Evolutionary conservation across 768 basidiomycete species (phyloP).

Genomic region (Pholiota conissans): DNA sequence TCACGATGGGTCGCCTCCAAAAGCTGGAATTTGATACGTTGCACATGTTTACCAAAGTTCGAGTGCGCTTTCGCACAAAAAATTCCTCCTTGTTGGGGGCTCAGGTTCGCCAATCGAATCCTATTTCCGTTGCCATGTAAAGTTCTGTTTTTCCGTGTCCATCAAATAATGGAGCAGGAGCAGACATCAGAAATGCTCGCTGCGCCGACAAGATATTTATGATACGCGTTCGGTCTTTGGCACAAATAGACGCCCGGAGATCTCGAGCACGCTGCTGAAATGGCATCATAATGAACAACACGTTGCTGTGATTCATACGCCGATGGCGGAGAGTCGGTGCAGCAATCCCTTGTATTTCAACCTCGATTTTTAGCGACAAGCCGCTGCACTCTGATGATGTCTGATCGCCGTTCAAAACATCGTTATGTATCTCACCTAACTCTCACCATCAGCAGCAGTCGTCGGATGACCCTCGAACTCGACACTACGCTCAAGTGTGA

Average conservation of each 20-base stretch:
- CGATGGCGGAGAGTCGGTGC: no score
- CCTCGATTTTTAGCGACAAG: no score
- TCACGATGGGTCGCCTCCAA: constrained; percentile 1
- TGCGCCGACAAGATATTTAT: no score
- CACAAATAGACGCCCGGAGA: not conserved
- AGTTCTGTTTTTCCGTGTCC: not conserved
- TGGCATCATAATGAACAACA: not conserved
- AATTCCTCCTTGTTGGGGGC: not conserved
- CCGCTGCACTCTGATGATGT: no score
- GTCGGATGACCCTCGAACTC: constrained; percentile 4
- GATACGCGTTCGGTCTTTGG: not conserved
- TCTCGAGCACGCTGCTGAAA: not conserved
- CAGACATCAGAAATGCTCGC: not conserved
- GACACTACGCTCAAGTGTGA: constrained; percentile 4
- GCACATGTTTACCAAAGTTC: constrained; percentile 30
- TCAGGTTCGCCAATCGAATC: not conserved
- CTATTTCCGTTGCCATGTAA: not conserved
- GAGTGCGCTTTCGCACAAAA: not conserved
- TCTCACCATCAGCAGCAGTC: constrained; percentile 1
- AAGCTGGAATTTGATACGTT: constrained; percentile 22
- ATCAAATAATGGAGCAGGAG: not conserved
- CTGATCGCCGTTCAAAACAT: no score
- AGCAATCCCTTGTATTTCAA: no score
- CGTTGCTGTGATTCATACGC: not conserved
- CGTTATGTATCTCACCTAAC: not conserved